Base-by-base conservation (phyloP, 345 rosid genomes). In the Leavenworthia alabamica region DNA sequence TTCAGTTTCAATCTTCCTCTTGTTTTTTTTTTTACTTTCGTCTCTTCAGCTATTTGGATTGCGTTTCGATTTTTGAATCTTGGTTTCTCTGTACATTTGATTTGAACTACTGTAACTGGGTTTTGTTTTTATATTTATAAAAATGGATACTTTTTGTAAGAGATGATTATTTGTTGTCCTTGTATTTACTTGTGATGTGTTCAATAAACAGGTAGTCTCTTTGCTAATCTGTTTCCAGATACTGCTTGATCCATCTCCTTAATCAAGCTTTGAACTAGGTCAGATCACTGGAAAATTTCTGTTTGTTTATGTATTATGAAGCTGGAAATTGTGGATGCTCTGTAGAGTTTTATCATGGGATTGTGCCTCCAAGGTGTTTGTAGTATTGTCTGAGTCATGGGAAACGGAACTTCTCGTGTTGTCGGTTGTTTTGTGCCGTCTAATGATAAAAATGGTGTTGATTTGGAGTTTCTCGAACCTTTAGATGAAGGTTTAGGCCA, bases 401-500 rank as follows among this genome's bases (percentile, higher is more conserved):
- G 98, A 39, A 91, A 86, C 83, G 83, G 91, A 68, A 86, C 96
- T 75, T 91, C 98, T 75, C 91, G 96, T 56, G 95, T 91, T 54
- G 85, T 86, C 55, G 98, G 98, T 33, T 91, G 98, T 67, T 88
- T 91, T 32, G 88, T 79, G 74, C 91, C 96, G 10, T 85, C 80
- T 8, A 79, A 76, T 76, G 96, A 82, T 3, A 91, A 88, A 72
- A 75, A 79, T 26, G 88, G 90, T 23, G 92, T 82, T 13, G 96
- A 86, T 82, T 79, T 84, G 69, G 96, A 84, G 72, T 86, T 84
- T 76, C 62, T 83, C 7, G 94, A 88, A 79, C 90, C 94, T 31
- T 53, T 88, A 50, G 96, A 91, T 62, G 98, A 91, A 76, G 98
- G 98, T 31, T 78, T 91, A 66, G 98, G 98, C 50, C 98, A 91